These are phyloP conservation scores for Hypoxylon lenormandii DNA, from an alignment of 495 filamentous ascomycete species.

Conservation along the genomic window DNA sequence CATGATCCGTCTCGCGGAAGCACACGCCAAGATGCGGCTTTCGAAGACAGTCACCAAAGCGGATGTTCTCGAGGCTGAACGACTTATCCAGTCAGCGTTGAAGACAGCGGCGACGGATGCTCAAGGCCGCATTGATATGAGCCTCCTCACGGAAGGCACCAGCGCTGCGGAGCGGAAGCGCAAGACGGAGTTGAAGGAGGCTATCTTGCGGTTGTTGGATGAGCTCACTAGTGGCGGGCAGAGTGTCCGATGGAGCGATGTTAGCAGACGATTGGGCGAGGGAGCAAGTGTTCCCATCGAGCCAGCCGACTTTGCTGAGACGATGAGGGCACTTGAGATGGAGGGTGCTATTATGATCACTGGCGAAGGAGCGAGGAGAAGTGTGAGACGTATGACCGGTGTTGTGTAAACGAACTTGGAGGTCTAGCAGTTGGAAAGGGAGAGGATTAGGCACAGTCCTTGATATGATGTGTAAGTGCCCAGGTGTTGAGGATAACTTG, in stretches of 20 bases:
- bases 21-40: constrained; percentile 96
- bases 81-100: constrained; percentile 91
- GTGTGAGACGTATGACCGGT: constrained; percentile 77
- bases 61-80: constrained; percentile 91
- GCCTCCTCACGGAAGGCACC: constrained; percentile 89
- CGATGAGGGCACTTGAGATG: constrained; percentile 79
- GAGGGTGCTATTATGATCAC: constrained; percentile 84
- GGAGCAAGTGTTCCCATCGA: constrained; percentile 79
- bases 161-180: constrained; percentile 83
- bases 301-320: constrained; percentile 80
- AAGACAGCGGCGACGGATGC: constrained; percentile 96
- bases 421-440: neutral
- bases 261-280: constrained; percentile 78
- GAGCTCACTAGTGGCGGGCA: constrained; percentile 77
- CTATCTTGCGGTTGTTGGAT: constrained; percentile 77
- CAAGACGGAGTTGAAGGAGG: constrained; percentile 85
- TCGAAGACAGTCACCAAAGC: constrained; percentile 76
- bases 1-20: constrained; percentile 96
- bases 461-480: constrained; percentile 15
- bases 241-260: constrained; percentile 79
- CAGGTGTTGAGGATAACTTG: constrained; percentile 10
- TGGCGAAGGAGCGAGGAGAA: constrained; percentile 86
- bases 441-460: constrained; percentile 8
- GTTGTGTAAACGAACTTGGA: constrained; percentile 47
- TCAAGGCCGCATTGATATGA: constrained; percentile 97